A percentile compares a stretch with the other conserved stretches of the same genome.
Evolutionary conservation across 441 rosid species (phyloP).

Genomic region (Dalechampia spathulata): DNA sequence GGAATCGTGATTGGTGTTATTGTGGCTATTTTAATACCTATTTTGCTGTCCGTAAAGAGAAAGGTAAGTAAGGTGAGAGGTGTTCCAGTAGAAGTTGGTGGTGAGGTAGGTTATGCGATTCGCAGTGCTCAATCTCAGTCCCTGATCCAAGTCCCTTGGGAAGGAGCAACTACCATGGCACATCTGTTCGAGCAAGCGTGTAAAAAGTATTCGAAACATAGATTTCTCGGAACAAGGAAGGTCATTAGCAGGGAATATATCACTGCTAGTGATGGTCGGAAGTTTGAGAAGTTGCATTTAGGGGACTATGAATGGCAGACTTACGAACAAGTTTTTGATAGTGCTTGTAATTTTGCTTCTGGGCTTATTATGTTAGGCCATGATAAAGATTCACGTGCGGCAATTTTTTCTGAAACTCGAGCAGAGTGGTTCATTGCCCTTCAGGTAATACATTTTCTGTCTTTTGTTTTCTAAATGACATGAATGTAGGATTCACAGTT

Average conservation of each 20-base stretch:
- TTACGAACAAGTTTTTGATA: slow-evolving; percentile 55
- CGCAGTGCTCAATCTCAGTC: slow-evolving; percentile 39
- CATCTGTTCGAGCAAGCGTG: slow-evolving; percentile 77
- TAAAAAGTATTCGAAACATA: slow-evolving; percentile 39
- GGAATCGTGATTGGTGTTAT: slow-evolving; percentile 49
- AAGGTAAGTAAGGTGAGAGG: slow-evolving; percentile 62
- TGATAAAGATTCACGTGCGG: slow-evolving; percentile 51
- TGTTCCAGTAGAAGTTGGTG: slow-evolving; percentile 51
- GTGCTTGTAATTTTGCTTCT: slow-evolving; percentile 73
- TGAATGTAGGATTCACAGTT: too few species aligned
- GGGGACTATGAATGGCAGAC: slow-evolving; percentile 86
- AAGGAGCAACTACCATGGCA: slow-evolving; percentile 72
- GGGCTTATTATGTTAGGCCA: slow-evolving; percentile 77
- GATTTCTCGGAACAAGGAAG: slow-evolving; percentile 68
- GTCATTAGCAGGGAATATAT: slow-evolving; percentile 48
- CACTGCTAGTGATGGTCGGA: slow-evolving; percentile 65
- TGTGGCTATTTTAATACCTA: slow-evolving; percentile 43
- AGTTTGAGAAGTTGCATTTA: slow-evolving; percentile 79
- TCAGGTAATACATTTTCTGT: slow-evolving; percentile 35
- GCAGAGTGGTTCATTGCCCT: slow-evolving; percentile 87
- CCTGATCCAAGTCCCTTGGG: slow-evolving; percentile 71
- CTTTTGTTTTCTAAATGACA: too few species aligned
- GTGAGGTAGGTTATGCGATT: slow-evolving; percentile 69
- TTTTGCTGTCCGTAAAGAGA: slow-evolving; percentile 48
- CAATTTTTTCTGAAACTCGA: slow-evolving; percentile 78